A percentile compares a stretch with the other conserved stretches of the same genome.
Evolutionary conservation across 139 green algal genomes (phyloP).

Genomic region (Micromonas commoda): DNA sequence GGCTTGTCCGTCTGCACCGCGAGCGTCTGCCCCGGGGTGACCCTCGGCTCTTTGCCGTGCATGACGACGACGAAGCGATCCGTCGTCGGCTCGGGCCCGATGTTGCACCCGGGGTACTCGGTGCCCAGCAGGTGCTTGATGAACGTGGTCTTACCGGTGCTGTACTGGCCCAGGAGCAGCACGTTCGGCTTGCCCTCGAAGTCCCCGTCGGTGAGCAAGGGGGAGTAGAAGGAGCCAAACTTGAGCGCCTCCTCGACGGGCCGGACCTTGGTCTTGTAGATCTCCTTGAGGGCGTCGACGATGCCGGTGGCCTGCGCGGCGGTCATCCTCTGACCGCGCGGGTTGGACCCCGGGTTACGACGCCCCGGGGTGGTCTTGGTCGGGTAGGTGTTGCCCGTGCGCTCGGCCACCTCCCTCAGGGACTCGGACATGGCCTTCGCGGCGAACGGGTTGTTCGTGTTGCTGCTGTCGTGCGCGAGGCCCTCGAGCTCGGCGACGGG

Average conservation of each 20-base stretch:
- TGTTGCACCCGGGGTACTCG: constrained; percentile 88
- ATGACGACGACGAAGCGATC: constrained; percentile 93
- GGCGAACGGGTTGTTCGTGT: not conserved
- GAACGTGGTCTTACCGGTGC: constrained; percentile 94
- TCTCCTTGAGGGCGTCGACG: constrained; percentile 79
- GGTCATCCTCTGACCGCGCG: not conserved
- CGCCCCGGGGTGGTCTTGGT: too few relatives aligned
- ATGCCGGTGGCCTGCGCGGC: constrained; percentile 41
- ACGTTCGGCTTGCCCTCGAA: constrained; percentile 95
- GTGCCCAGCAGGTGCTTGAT: constrained; percentile 87
- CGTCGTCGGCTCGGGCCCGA: constrained; percentile 94
- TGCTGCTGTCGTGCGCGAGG: not conserved
- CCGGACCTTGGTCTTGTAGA: constrained; percentile 85
- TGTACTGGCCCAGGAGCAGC: constrained; percentile 96
- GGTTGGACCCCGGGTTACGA: too few relatives aligned
- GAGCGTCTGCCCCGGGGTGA: constrained; percentile 91
- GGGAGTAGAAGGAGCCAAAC: constrained; percentile 85
- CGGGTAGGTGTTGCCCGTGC: too few relatives aligned
- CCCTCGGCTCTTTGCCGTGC: constrained; percentile 66
- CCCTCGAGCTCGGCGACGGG: constrained; percentile 6
- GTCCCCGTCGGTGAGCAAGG: constrained; percentile 71
- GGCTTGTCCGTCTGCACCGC: constrained; percentile 88
- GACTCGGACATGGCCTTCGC: too few relatives aligned
- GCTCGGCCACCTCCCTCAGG: too few relatives aligned
- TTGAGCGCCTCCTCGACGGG: constrained; percentile 87